These are phyloP conservation scores for Saccharomycopsis guyanensis DNA, from an alignment of 805 yeast genomes.

Conservation along the genomic window DNA sequence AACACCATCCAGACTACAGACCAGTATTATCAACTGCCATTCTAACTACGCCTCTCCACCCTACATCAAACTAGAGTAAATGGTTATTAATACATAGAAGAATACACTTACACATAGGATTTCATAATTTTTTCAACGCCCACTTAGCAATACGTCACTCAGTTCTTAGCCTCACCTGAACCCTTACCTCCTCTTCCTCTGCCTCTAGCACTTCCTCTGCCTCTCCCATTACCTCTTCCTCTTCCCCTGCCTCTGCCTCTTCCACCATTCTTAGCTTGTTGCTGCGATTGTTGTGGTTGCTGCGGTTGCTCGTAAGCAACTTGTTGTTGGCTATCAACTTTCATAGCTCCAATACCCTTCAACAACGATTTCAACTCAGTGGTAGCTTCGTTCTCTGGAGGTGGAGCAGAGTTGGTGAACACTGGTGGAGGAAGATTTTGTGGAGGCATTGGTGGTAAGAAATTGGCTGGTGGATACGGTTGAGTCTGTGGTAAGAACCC, in stretches of 20 bases:
- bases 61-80: too few relatives aligned
- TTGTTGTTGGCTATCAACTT: background rate
- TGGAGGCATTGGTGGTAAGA: constrained; percentile 20
- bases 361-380: constrained; percentile 11
- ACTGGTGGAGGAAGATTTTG: constrained; percentile 20
- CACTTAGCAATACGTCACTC: too few relatives aligned
- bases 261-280: constrained; percentile 18
- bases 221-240: constrained; percentile 14
- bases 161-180: too few relatives aligned
- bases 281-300: background rate
- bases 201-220: constrained; percentile 22
- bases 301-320: background rate
- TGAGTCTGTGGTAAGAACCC: constrained; percentile 18
- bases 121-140: background rate
- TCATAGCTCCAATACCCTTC: constrained; percentile 6
- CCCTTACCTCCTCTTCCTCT: constrained; percentile 23
- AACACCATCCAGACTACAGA: too few relatives aligned
- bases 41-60: too few relatives aligned
- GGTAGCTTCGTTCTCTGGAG: constrained; percentile 18
- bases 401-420: constrained; percentile 16
- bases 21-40: too few relatives aligned
- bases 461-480: constrained; percentile 14
- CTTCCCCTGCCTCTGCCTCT: constrained; percentile 17
- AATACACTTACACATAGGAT: background rate
- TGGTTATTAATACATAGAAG: background rate